A percentile compares a stretch with the other conserved stretches of the same genome.
Conservation (phyloP, 2,329 filamentous ascomycete species). For the Teratosphaeriaceae sp. region DNA sequence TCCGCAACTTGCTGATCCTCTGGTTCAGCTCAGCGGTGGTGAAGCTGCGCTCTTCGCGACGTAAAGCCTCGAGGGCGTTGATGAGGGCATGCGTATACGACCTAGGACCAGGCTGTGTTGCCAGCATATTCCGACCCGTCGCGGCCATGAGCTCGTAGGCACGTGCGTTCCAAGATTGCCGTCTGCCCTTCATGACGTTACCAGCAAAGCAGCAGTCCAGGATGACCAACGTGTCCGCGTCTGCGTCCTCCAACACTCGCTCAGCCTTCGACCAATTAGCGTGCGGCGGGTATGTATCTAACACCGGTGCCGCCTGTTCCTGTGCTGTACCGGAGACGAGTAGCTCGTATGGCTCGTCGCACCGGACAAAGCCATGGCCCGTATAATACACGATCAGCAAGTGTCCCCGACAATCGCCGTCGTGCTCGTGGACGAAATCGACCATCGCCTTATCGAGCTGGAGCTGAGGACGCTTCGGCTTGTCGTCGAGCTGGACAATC, state of each 20-base stretch:
- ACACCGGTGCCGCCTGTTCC: constrained; percentile 2
- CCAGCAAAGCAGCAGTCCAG: constrained; percentile 34
- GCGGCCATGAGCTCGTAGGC: constrained; percentile 1
- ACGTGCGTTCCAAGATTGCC: background rate
- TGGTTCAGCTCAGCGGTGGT: background rate
- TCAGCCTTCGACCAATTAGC: constrained; percentile 29
- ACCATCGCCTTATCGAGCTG: constrained; percentile 27
- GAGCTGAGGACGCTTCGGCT: constrained; percentile 26
- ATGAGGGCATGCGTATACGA: constrained; percentile 1
- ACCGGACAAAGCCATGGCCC: constrained; percentile 24
- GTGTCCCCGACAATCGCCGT: constrained; percentile 9
- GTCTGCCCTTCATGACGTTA: constrained; percentile 23
- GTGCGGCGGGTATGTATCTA: background rate
- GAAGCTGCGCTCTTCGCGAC: background rate
- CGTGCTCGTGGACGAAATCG: constrained; percentile 22
- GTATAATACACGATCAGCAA: constrained; percentile 33
- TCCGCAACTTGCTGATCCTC: background rate
- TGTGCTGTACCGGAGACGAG: background rate
- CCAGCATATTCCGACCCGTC: background rate
- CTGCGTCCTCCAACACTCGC: constrained; percentile 23
- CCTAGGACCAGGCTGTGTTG: background rate
- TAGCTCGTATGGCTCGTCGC: background rate
- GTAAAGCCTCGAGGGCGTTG: background rate
- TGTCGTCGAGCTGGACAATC: constrained; percentile 20
- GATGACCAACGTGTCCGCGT: constrained; percentile 32